Evolutionary conservation across 2,329 filamentous ascomycete species (phyloP).

Genomic region (Colletotrichum costaricense): DNA sequence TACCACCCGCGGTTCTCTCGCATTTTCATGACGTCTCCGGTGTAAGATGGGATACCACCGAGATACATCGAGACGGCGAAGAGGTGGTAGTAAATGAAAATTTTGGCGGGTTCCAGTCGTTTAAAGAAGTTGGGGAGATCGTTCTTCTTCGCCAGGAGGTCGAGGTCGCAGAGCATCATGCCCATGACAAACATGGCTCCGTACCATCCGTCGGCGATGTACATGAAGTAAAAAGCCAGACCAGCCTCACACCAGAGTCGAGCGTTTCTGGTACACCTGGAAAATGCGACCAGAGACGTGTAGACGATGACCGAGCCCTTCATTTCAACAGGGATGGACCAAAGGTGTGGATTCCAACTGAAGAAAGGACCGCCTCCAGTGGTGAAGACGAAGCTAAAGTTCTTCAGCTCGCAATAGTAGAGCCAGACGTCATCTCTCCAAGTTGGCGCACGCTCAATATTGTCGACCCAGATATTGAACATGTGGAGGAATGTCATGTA

Average conservation of each 20-base stretch:
- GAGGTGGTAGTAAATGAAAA: slow-evolving; percentile 57
- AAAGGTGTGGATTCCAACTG: slow-evolving; percentile 66
- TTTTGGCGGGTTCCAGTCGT: slow-evolving; percentile 59
- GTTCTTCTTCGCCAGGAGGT: slow-evolving; percentile 50
- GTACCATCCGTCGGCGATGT: slow-evolving; percentile 50
- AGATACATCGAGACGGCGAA: slow-evolving; percentile 46
- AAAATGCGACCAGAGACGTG: slow-evolving; percentile 56
- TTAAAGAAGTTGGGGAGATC: slow-evolving; percentile 63
- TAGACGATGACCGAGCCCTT: slow-evolving; percentile 74
- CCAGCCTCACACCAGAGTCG: slow-evolving; percentile 44
- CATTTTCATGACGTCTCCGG: slow-evolving; percentile 12
- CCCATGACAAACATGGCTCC: slow-evolving; percentile 44
- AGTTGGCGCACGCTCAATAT: slow-evolving; percentile 50
- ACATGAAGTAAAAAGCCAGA: slow-evolving; percentile 48
- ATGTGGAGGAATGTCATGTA: slow-evolving; percentile 49
- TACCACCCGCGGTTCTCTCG: slow-evolving; percentile 40
- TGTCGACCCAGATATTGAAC: slow-evolving; percentile 51
- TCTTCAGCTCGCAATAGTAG: slow-evolving; percentile 59
- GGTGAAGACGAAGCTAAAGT: slow-evolving; percentile 50
- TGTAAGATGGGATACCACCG: slow-evolving; percentile 43
- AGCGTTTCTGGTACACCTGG: slow-evolving; percentile 47
- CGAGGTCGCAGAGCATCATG: slow-evolving; percentile 51
- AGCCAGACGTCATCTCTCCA: slow-evolving; percentile 62
- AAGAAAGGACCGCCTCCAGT: slow-evolving; percentile 55
- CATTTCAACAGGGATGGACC: slow-evolving; percentile 74